Base-by-base conservation (phyloP, 495 filamentous ascomycete species). In the Penicillium silybi region DNA sequence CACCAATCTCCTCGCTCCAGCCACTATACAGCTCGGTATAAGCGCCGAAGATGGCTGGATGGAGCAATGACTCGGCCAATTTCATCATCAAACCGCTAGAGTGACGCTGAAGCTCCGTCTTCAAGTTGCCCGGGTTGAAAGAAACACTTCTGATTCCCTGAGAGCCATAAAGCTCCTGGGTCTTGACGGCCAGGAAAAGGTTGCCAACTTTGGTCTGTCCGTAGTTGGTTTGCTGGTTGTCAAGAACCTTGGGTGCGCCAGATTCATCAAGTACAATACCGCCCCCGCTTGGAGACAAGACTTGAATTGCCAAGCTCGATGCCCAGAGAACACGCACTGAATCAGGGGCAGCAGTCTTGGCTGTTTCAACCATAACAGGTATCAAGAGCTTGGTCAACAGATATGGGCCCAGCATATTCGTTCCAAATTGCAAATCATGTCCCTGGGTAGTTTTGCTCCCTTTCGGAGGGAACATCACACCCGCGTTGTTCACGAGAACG, bases 371-470 rank as follows among this genome's bases (percentile, higher is more conserved):
- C 11, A 32, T 13, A 10, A 32, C 25, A 6, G 45, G 45, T 6
- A 47, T 19, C 18, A 47, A 23, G 11, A 47, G 45, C 2, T 35
- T 35, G 16, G 45, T 47, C 16, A 47, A 39, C 6, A 47, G 32
- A n/a, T 39, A 47, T 0, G 45, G 45, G 10, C 45, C 45, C 19
- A 47, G 27, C 32, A 47, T 37, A 16, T 47, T 47, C 9, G 45
- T 47, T 9, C 29, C 45, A 38, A 47, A 47, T 38, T 47, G 45
- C 23, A 47, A 32, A 10, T 32, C 29, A 32, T 32, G 29, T 10
- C 29, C 29, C 11, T 32, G 29, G 29, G 29, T 32, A 13, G 29
- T 32, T 11, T 32, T 32, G 6, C 9, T 1, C 13, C 29, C 29
- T 32, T 32, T 3, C 4, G 29, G 29, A 32, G 29, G 29, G 29